phyloP scores from a whole-genome alignment of 805 yeast species.

The Starmerella kuoi region DNA sequence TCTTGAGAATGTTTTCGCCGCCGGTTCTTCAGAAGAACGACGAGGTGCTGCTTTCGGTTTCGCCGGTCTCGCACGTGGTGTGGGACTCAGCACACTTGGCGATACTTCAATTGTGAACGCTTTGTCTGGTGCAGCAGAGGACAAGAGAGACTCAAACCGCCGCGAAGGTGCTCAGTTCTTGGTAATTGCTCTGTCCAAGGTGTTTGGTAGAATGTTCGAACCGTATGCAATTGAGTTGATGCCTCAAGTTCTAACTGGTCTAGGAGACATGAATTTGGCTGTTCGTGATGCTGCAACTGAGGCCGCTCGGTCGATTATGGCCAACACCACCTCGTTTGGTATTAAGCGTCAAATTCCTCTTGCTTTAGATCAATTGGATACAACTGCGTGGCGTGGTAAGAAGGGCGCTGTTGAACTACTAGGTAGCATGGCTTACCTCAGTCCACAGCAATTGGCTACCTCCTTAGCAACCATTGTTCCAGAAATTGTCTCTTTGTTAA shows the following conservation, averaged over 20 bases:
- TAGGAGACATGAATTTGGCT: slow-evolving; percentile 76
- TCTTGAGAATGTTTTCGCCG: slow-evolving; percentile 47
- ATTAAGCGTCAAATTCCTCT: slow-evolving; percentile 82
- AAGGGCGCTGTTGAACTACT: slow-evolving; percentile 91
- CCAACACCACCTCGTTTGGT: slow-evolving; percentile 82
- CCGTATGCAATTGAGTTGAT: slow-evolving; percentile 85
- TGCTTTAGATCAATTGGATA: slow-evolving; percentile 74
- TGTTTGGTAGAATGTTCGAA: slow-evolving; percentile 69
- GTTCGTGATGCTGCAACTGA: slow-evolving; percentile 82
- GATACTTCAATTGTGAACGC: slow-evolving; percentile 66
- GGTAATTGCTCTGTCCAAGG: slow-evolving; percentile 69
- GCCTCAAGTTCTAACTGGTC: slow-evolving; percentile 63
- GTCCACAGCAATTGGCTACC: slow-evolving; percentile 83
- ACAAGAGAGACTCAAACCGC: slow-evolving; percentile 56
- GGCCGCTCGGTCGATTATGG: slow-evolving; percentile 83
- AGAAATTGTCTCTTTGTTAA: slow-evolving; percentile 86
- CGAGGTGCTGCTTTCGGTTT: slow-evolving; percentile 95
- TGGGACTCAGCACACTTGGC: slow-evolving; percentile 66
- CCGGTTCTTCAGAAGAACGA: slow-evolving; percentile 37
- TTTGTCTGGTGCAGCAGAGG: slow-evolving; percentile 74
- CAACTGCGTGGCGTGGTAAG: slow-evolving; percentile 89
- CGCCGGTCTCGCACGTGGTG: slow-evolving; percentile 85
- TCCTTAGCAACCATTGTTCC: slow-evolving; percentile 87
- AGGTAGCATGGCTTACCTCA: slow-evolving; percentile 96
- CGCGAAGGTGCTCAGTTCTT: slow-evolving; percentile 84